phyloP scores from a whole-genome alignment of 129 eudicot species.

The Tagetes patula region DNA sequence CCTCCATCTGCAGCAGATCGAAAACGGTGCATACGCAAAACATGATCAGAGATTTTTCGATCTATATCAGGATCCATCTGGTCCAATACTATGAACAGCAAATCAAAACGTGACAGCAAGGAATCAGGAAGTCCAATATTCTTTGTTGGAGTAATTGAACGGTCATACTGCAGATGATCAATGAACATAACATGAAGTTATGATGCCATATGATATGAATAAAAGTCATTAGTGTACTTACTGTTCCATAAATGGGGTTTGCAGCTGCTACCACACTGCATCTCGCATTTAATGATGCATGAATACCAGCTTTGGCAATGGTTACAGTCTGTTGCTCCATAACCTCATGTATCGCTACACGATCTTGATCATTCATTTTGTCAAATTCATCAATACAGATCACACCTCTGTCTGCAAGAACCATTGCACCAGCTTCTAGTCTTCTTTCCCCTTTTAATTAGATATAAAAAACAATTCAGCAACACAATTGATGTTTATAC shows the following conservation, averaged over 20 bases:
- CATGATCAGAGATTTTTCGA: constrained; percentile 89
- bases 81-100: constrained; percentile 93
- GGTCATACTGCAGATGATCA: constrained; percentile 72
- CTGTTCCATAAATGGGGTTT: constrained; percentile 98
- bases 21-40: constrained; percentile 90
- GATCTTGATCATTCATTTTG: constrained; percentile 99
- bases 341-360: constrained; percentile 99
- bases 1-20: constrained; percentile 92
- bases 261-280: constrained; percentile 99
- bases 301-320: constrained; percentile 98
- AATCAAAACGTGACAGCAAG: constrained; percentile 92
- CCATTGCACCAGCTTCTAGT: constrained; percentile 99
- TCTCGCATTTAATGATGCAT: constrained; percentile 94
- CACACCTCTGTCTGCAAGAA: constrained; percentile 98
- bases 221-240: constrained; percentile 36
- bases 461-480: not conserved
- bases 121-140: constrained; percentile 99
- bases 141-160: constrained; percentile 95
- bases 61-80: constrained; percentile 99
- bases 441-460: constrained; percentile 76
- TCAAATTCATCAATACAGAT: constrained; percentile 98
- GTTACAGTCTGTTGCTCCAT: constrained; percentile 99
- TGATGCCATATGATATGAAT: not conserved
- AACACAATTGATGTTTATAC: not conserved
- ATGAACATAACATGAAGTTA: constrained; percentile 17